Conservation (phyloP, 306 rosid genomes). For the Casuarina cunninghamiana region DNA sequence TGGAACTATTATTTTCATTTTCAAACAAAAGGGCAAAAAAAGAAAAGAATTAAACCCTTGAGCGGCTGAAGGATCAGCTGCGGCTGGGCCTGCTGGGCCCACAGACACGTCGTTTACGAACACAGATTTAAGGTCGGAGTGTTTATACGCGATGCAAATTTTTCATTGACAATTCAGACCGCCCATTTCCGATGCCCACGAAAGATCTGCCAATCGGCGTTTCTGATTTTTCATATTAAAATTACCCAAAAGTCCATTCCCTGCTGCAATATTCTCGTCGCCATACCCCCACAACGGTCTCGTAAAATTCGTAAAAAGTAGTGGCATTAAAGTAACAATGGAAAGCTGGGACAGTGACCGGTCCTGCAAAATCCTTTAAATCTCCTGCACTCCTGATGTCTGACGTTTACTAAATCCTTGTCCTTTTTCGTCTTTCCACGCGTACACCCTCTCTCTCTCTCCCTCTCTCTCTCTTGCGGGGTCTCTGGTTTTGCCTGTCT, state of each 20-base stretch:
- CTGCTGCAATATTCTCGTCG: not conserved
- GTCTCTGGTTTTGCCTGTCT: constrained; percentile 7
- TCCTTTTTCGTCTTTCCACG: constrained; percentile 34
- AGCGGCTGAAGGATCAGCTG: too few species aligned
- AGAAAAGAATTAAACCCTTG: too few species aligned
- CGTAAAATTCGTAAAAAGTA: not conserved
- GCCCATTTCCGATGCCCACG: constrained; percentile 11
- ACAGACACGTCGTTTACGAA: not conserved
- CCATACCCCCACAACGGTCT: not conserved
- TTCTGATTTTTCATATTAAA: not conserved
- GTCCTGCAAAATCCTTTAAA: constrained; percentile 18
- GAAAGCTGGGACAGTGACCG: constrained; percentile 23
- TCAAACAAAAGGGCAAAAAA: too few species aligned
- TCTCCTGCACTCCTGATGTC: constrained; percentile 25
- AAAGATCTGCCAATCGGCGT: constrained; percentile 14
- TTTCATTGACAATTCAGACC: constrained; percentile 16
- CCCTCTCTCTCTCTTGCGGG: not conserved
- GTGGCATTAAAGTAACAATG: constrained; percentile 7
- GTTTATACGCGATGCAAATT: not conserved
- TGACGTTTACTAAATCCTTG: constrained; percentile 22
- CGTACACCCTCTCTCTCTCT: not conserved
- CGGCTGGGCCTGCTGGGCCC: too few species aligned
- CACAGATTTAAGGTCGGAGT: not conserved
- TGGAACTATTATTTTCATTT: too few species aligned
- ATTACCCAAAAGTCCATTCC: constrained; percentile 24